Evolutionary conservation across 345 rosid species (phyloP).

Genomic region (Orychophragmus violaceus): DNA sequence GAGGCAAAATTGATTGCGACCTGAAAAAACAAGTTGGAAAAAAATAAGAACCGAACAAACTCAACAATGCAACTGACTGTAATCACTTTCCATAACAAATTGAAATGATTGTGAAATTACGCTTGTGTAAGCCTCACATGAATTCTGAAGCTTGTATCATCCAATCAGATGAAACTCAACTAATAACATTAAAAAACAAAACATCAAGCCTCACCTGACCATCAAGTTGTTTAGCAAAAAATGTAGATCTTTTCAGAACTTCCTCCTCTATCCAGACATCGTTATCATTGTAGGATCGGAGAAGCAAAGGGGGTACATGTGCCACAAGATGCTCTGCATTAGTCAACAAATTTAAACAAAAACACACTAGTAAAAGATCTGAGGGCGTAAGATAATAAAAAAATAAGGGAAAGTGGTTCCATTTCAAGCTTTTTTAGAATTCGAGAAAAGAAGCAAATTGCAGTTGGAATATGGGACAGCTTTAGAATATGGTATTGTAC

Average conservation of each 20-base stretch:
- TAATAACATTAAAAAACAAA: neutral
- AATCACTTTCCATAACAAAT: neutral
- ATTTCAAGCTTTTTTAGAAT: neutral
- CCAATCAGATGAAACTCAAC: neutral
- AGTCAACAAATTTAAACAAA: conserved; percentile 45
- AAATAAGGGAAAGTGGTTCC: neutral
- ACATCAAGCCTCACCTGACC: conserved; percentile 49
- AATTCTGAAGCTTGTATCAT: conserved; percentile 1
- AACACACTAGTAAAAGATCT: conserved; percentile 2
- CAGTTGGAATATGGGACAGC: neutral
- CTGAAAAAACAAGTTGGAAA: conserved; percentile 39
- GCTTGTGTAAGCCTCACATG: conserved; percentile 4
- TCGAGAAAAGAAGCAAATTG: neutral
- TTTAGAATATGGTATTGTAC: conserved; percentile 11
- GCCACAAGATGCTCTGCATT: conserved; percentile 61
- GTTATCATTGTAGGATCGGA: conserved; percentile 87
- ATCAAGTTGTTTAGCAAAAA: conserved; percentile 83
- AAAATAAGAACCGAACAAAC: neutral
- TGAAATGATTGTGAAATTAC: neutral
- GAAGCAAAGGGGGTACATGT: conserved; percentile 72
- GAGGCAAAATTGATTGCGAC: conserved; percentile 85
- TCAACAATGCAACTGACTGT: neutral
- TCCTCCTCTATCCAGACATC: conserved; percentile 97
- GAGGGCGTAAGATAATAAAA: too few species aligned
- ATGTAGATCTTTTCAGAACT: conserved; percentile 69